Conservation (phyloP, 2,329 filamentous ascomycete genomes). For the Paecilomyces sp. region DNA sequence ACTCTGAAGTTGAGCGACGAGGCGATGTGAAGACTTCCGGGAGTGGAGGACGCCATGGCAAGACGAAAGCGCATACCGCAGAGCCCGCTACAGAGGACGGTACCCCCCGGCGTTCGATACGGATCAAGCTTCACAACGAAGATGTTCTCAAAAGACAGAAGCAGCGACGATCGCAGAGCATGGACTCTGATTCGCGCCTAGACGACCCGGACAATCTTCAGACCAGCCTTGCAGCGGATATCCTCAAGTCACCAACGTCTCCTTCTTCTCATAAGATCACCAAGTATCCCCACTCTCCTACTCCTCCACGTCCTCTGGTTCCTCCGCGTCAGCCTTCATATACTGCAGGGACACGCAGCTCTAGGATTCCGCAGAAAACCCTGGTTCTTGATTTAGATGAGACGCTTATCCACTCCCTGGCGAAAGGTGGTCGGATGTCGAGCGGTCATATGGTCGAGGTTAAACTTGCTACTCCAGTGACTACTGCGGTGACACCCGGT, state of each 20-base stretch:
- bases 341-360: conserved; percentile 42
- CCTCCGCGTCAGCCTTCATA: conserved; percentile 87
- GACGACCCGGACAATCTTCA: conserved; percentile 18
- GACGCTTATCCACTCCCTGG: conserved; percentile 95
- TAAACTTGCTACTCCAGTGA: conserved; percentile 51
- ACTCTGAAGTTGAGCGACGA: conserved; percentile 45
- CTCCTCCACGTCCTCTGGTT: conserved; percentile 82
- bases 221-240: conserved; percentile 60
- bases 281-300: conserved; percentile 83
- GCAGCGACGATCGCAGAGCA: conserved; percentile 24
- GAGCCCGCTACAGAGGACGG: conserved; percentile 51
- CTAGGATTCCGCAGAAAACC: conserved; percentile 69
- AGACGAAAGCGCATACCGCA: conserved; percentile 17
- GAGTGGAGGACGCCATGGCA: conserved; percentile 17
- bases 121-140: conserved; percentile 83
- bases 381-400: conserved; percentile 93
- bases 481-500: conserved; percentile 27
- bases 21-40: conserved; percentile 12
- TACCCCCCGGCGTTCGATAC: conserved; percentile 70
- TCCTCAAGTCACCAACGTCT: conserved; percentile 89
- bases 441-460: conserved; percentile 99
- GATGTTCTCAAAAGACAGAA: conserved; percentile 65
- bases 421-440: conserved; percentile 90
- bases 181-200: conserved; percentile 19
- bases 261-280: conserved; percentile 65